Base-by-base conservation (phyloP, 2,329 filamentous ascomycete species). In the Pyrenochaeta sp. region DNA sequence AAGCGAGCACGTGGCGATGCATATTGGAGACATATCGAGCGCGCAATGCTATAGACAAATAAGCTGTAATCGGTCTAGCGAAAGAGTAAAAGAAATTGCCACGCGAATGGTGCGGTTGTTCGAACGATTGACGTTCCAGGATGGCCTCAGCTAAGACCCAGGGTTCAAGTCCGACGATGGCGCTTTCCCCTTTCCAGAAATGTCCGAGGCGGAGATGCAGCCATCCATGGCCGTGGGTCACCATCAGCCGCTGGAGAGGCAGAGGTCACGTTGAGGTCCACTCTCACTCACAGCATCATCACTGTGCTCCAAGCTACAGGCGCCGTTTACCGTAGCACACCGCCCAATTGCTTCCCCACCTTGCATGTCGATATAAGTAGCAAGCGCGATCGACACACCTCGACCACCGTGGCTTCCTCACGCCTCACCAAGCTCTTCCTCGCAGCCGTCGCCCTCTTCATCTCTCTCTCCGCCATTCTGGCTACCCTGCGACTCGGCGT, bases 401-500 rank as follows among this genome's bases (percentile, higher is more conserved):
- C 28, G 5, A 39, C 36, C 64, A 76, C 59, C 61, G 61, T 77
- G 75, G 75, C 75, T 71, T 61, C 61, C 72, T 71, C 71, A 76
- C 74, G 72, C 64, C 60, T 58, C 56, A 61, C 54, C 54, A 72
- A 71, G 68, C 74, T 83, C 73, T 72, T 85, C 59, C 64, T 86
- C 71, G 77, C 86, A 65, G 76, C 82, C 69, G 72, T 88, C 68
- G 64, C 88, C 67, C 76, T 90, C 72, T 83, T 90, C 76, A 71
- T 86, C 72, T 77, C 79, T 62, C 77, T 83, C 52, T 72, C 81
- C 79, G 80, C 85, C 84, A 90, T 85, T 73, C 87, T 92, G 89
- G 89, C 90, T 82, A 81, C 85, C 73, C 81, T 85, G 77, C 83
- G 87, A 75, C 80, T 85, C 67, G 77, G 84, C 72, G 78, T 82